Evolutionary conservation across 2,329 filamentous ascomycete genomes (phyloP).

Genomic region (Arthrobotrys conoides): DNA sequence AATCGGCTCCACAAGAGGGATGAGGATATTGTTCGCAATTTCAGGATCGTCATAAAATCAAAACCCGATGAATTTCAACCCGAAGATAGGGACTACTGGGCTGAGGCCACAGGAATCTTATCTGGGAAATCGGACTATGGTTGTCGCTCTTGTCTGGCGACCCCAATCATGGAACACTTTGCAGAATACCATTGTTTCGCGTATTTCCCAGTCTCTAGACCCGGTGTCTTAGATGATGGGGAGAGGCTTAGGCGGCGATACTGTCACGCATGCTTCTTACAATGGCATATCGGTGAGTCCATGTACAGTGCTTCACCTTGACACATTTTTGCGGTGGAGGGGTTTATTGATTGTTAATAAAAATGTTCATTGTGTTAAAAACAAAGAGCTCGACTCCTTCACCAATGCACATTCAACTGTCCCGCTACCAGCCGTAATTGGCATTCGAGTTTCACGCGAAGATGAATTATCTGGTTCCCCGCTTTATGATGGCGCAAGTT

Average conservation of each 20-base stretch:
- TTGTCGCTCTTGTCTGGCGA: background rate
- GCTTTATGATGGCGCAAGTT: background rate
- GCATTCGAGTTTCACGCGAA: background rate
- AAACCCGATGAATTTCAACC: background rate
- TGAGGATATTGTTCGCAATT: background rate
- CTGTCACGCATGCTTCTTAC: background rate
- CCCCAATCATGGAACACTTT: background rate
- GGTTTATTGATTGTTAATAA: no score
- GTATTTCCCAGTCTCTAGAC: background rate
- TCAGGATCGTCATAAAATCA: no score
- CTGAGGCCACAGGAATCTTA: background rate
- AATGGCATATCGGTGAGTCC: slow-evolving; percentile 2
- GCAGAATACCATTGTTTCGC: background rate
- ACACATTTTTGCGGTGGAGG: no score
- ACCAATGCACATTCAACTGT: background rate
- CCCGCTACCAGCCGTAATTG: background rate
- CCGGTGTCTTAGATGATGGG: no score
- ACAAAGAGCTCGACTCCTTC: background rate
- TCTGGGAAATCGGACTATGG: background rate
- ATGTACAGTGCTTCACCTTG: no score
- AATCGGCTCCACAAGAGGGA: background rate
- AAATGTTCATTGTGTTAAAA: background rate
- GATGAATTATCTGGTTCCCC: background rate
- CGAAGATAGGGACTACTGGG: background rate
- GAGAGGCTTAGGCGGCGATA: background rate